These are phyloP conservation scores for Thalassiosira sp. DNA, from an alignment of 352 stramenopile species.

Conservation along the genomic window DNA sequence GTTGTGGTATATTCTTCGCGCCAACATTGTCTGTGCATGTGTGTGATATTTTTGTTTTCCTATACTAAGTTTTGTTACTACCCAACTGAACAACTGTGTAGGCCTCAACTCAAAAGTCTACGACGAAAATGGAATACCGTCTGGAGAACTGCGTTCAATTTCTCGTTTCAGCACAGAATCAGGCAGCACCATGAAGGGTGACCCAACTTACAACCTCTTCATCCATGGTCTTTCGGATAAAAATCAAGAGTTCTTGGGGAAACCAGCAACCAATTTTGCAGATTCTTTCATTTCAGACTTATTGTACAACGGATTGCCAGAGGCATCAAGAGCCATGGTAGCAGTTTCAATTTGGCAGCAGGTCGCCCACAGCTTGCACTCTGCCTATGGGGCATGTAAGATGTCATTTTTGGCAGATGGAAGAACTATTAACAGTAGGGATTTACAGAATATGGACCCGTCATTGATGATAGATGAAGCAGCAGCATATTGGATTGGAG, in stretches of 20 bases:
- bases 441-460: constrained; percentile 51
- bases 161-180: constrained; percentile 62
- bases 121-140: constrained; percentile 67
- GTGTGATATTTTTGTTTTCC: constrained; percentile 1
- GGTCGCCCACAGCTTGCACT: constrained; percentile 72
- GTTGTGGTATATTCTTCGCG: too few species aligned
- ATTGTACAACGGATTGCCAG: constrained; percentile 48
- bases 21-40: too few species aligned
- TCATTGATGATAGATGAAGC: constrained; percentile 77
- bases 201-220: constrained; percentile 79
- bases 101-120: constrained; percentile 74
- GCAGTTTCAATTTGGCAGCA: constrained; percentile 82
- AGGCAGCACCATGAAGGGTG: constrained; percentile 58
- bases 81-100: constrained; percentile 9
- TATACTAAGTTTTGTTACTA: constrained; percentile 16
- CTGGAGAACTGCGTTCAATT: constrained; percentile 51
- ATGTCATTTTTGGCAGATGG: constrained; percentile 49
- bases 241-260: constrained; percentile 66
- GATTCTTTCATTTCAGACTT: constrained; percentile 73
- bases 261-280: constrained; percentile 64
- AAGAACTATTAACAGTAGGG: constrained; percentile 22
- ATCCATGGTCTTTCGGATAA: constrained; percentile 70
- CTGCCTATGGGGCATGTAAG: constrained; percentile 66
- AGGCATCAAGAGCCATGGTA: constrained; percentile 70
- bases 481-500: constrained; percentile 83